phyloP scores from a whole-genome alignment of 352 stramenopile genomes.

The Pythium pectinolyticum region DNA sequence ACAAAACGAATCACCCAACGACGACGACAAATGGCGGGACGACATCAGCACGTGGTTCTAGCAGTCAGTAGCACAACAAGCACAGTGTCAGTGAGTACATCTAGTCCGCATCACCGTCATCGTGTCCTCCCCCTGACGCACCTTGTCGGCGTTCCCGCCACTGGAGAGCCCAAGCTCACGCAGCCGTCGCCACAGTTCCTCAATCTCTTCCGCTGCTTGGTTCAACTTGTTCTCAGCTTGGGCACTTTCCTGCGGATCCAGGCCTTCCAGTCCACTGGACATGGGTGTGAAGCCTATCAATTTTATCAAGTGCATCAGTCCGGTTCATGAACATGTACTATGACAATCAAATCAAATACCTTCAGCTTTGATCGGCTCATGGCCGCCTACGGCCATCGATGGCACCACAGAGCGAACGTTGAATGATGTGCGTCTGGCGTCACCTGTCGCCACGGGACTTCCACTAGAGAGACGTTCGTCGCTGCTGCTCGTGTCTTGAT shows the following conservation, averaged over 20 bases:
- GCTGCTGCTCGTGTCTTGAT: slow-evolving; percentile 11
- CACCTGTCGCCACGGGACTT: background rate
- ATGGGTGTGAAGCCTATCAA: slow-evolving; percentile 28
- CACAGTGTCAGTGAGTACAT: background rate
- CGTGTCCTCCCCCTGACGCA: too few species aligned
- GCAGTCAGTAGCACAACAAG: background rate
- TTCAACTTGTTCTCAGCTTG: slow-evolving; percentile 64
- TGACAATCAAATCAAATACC: slow-evolving; percentile 4
- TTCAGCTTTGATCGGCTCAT: slow-evolving; percentile 21
- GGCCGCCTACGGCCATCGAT: slow-evolving; percentile 11
- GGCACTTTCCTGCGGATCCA: slow-evolving; percentile 38
- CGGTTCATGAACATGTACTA: background rate
- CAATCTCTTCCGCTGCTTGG: slow-evolving; percentile 73
- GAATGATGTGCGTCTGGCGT: background rate
- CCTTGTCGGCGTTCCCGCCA: slow-evolving; percentile 56
- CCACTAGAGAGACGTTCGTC: background rate
- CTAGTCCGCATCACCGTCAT: slow-evolving; percentile 1
- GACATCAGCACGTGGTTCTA: slow-evolving; percentile 69
- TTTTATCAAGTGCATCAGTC: background rate
- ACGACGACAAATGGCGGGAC: slow-evolving; percentile 78
- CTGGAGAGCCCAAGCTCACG: slow-evolving; percentile 75
- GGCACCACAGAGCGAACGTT: background rate
- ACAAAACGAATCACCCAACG: slow-evolving; percentile 84
- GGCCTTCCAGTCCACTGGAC: slow-evolving; percentile 27
- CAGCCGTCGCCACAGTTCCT: slow-evolving; percentile 79